Base-by-base conservation (phyloP, 2,329 filamentous ascomycete genomes). In the Pezicula neosporulosa region DNA sequence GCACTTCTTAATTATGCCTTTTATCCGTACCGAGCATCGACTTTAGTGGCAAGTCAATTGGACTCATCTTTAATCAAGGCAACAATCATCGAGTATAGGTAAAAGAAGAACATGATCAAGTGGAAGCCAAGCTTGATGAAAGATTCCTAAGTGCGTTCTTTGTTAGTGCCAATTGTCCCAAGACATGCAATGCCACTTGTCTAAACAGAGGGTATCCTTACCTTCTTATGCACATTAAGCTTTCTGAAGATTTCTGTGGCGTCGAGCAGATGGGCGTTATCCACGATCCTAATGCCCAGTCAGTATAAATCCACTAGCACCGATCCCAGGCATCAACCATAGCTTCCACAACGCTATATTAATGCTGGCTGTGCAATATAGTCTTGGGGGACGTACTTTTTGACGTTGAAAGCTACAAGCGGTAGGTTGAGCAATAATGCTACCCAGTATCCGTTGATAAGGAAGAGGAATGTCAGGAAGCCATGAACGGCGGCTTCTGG, bases 101-200 rank as follows among this genome's bases (percentile, higher is more conserved):
- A 99, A 83, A 97, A 99, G 85, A 99, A 99, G 83, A 99, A 99
- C 91, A 99, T 97, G 76, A 99, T 73, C 55, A 99, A 80, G 74
- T 99, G 94, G 81, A 99, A 99, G 51, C 93, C 94, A 41, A 99
- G 89, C 78, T 99, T 99, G 77, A 94, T 86, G 73, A 99, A 99
- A 0, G 94, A 97, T 83, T 99, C 94, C 92, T 96, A 33, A 33
- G 30, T 7, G 30, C 12, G 12, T 10, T 13, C 30, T 33, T 33
- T 3, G 30, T 33, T 13, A 33, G 30, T 13, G 30, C 9, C 30
- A 33, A 33, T 13, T 33, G 9, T 33, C 30, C 30, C 30, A 13
- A 33, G 30, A 33, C 30, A 33, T 33, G 24, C 24, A 24, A 24
- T 24, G 12, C 10, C 30, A 33, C 30, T 33, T 13, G 12, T 33